Conservation (phyloP, 2,329 filamentous ascomycete species). For the Neofusicoccum cordaticola region DNA sequence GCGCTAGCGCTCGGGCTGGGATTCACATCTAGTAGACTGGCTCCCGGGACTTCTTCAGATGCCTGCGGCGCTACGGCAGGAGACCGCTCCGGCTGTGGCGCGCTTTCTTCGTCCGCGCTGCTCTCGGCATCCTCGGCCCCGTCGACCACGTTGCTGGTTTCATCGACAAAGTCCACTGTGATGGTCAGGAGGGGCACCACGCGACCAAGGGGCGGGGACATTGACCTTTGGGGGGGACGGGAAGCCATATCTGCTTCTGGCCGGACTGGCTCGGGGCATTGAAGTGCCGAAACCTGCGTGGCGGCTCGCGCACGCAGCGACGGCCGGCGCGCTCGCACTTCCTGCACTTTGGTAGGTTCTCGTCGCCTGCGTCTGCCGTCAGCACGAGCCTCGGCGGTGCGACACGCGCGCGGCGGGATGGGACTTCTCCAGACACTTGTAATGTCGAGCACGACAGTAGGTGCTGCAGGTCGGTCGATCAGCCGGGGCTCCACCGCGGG, state of each 20-base stretch:
- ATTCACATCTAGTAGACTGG: not conserved
- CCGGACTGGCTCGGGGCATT: slow-evolving; percentile 33
- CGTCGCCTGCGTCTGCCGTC: slow-evolving; percentile 28
- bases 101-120: slow-evolving; percentile 17
- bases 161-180: slow-evolving; percentile 36
- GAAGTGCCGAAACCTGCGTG: slow-evolving; percentile 34
- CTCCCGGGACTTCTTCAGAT: not conserved
- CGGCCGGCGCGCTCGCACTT: slow-evolving; percentile 33
- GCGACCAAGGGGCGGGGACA: too few relatives aligned
- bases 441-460: slow-evolving; percentile 38
- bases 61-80: not conserved
- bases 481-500: slow-evolving; percentile 15
- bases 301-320: slow-evolving; percentile 34
- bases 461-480: slow-evolving; percentile 32
- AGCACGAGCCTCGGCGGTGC: not conserved
- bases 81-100: not conserved
- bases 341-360: slow-evolving; percentile 32
- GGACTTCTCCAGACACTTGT: slow-evolving; percentile 30
- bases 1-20: not conserved
- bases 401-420: not conserved
- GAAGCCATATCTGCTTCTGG: slow-evolving; percentile 33
- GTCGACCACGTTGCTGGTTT: slow-evolving; percentile 33
- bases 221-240: slow-evolving; percentile 33
- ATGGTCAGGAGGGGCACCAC: slow-evolving; percentile 18
- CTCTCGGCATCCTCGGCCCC: slow-evolving; percentile 28